Base-by-base conservation (phyloP, 1,284 basidiomycete species). In the Wallemia mellicola region DNA sequence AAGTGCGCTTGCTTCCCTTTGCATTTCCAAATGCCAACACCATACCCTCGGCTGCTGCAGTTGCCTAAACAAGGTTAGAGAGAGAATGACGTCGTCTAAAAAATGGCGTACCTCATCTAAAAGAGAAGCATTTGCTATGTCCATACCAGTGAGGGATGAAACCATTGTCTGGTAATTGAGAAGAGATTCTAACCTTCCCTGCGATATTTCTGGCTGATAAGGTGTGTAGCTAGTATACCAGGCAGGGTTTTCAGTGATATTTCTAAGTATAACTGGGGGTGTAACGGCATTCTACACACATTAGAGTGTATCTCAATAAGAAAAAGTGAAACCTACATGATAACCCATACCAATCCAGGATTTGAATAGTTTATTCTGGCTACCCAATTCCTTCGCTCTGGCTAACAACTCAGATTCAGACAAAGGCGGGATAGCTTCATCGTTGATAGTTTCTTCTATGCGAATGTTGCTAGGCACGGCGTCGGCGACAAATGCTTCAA, bases 211-310 rank as follows among this genome's bases (percentile, higher is more conserved):
- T 5, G 87, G 84, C 69, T 92, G 86, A 64, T 73, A 76, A 1
- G 92, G 91, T 1, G 89, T 95, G 71, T 96, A 96, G 58, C 86
- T 87, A 1, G 91, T 96, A 72, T 96, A 96, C 92, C 92, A 98
- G 11, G 83, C 86, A 25, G 91, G 92, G 69, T 94, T 96, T 71
- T 98, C 91, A 73, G 88, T 82, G 63, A 92, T 73, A 68, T 92
- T 95, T 64, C 89, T 82, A 65, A 91, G 75, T 69, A 95, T 85
- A 59, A 94, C 87, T 15, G 86, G 83, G 5, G 89, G 89, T 2
- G 92, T 85, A 28, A 92, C 86, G 22, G 89, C 87, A 67, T 82
- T 83, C n/a, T n/a, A n/a, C n/a, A n/a, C n/a, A n/a, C n/a, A n/a
- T n/a, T n/a, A n/a, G n/a, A n/a, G n/a, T n/a, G n/a, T n/a, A n/a